A percentile compares a stretch with the other conserved stretches of the same genome.
phyloP scores from a whole-genome alignment of 2,329 filamentous ascomycete species.

The Apiospora phragmitis region DNA sequence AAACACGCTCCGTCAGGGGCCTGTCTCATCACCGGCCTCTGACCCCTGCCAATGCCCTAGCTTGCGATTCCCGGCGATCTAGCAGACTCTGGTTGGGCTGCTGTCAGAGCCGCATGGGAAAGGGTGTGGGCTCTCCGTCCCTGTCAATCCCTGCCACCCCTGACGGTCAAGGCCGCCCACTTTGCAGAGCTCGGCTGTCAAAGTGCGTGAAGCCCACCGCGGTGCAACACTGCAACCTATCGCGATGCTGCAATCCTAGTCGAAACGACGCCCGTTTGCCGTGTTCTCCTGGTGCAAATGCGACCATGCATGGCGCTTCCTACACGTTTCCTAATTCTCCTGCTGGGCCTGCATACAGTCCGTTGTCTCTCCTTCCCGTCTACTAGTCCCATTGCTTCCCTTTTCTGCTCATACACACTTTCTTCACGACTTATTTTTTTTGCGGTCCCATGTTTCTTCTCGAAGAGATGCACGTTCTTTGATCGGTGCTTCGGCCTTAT shows the following conservation, averaged over 20 bases:
- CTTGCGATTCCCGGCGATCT: slow-evolving; percentile 12
- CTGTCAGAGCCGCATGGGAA: slow-evolving; percentile 16
- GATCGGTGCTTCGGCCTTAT: neutral
- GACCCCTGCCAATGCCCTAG: neutral
- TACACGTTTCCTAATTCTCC: slow-evolving; percentile 10
- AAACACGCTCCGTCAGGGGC: slow-evolving; percentile 29
- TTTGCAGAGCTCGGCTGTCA: neutral
- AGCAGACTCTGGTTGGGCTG: slow-evolving; percentile 18
- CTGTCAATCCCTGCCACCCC: neutral
- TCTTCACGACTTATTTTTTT: neutral
- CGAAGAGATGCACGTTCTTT: slow-evolving; percentile 5
- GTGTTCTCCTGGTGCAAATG: neutral
- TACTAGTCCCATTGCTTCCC: slow-evolving; percentile 6
- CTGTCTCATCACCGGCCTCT: slow-evolving; percentile 21
- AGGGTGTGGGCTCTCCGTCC: neutral
- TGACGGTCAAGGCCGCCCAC: neutral
- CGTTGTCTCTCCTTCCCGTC: neutral
- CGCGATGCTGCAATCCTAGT: slow-evolving; percentile 14
- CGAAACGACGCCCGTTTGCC: slow-evolving; percentile 15
- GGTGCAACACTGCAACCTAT: slow-evolving; percentile 19
- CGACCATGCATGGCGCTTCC: neutral
- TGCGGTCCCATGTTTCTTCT: slow-evolving; percentile 9
- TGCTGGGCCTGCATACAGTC: slow-evolving; percentile 2
- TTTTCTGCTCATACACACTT: neutral
- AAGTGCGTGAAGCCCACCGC: slow-evolving; percentile 16